Conservation (phyloP, 2,329 filamentous ascomycete species). For the Fusarium annulatum region DNA sequence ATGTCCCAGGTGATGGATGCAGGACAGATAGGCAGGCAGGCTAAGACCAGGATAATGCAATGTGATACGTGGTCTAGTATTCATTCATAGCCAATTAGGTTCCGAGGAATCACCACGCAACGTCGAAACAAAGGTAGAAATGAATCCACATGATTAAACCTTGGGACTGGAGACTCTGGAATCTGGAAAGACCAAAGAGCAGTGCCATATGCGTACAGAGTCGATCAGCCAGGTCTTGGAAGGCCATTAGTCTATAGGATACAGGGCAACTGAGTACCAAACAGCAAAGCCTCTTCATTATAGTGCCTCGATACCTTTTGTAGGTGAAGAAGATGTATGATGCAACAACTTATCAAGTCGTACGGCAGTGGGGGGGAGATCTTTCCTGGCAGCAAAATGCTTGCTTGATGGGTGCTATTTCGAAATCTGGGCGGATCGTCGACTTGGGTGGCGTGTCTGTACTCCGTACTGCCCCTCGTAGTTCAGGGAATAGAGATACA, state of each 20-base stretch:
- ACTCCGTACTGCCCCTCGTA: neutral
- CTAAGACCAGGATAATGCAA: neutral
- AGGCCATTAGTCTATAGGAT: neutral
- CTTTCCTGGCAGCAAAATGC: neutral
- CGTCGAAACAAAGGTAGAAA: neutral
- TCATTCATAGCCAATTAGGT: constrained; percentile 5
- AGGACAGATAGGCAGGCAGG: neutral
- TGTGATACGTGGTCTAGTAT: neutral
- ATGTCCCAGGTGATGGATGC: neutral
- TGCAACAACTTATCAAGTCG: neutral
- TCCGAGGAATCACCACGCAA: constrained; percentile 6
- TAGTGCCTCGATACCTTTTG: neutral
- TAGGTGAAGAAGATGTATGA: neutral
- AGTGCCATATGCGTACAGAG: neutral
- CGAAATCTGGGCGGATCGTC: neutral
- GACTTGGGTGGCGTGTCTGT: constrained; percentile 3
- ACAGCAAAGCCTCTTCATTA: neutral
- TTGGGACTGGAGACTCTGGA: neutral
- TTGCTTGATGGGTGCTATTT: neutral
- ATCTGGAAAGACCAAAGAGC: neutral
- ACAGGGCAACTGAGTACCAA: neutral
- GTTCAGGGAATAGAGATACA: neutral
- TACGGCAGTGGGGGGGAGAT: neutral
- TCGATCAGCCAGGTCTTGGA: neutral
- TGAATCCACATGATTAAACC: constrained; percentile 15